Evolutionary conservation across 352 stramenopile genomes (phyloP).

Genomic region (Phytopythium montanum): DNA sequence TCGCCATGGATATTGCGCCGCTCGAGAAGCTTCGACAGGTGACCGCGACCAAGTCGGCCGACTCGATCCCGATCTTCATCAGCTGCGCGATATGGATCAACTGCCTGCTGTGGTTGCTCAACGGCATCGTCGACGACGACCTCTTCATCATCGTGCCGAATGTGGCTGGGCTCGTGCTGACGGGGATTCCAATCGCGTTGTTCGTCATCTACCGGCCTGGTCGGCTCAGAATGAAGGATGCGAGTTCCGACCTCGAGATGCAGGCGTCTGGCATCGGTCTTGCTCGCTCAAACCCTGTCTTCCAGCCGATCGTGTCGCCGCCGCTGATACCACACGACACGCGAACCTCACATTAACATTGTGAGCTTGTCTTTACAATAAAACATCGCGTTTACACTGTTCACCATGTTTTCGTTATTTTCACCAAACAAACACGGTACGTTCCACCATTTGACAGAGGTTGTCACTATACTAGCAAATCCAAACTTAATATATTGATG

Average conservation of each 20-base stretch:
- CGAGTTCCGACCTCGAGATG: background rate
- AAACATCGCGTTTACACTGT: no score
- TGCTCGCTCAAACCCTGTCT: background rate
- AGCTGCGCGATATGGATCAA: constrained; percentile 39
- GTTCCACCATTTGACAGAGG: no score
- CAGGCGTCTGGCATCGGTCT: background rate
- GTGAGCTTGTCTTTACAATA: no score
- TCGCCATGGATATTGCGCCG: constrained; percentile 24
- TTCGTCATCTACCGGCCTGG: constrained; percentile 36
- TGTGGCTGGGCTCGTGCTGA: constrained; percentile 27
- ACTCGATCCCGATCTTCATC: constrained; percentile 53
- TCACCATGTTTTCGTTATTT: no score
- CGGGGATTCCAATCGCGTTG: constrained; percentile 34
- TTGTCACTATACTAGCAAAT: no score
- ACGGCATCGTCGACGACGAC: constrained; percentile 41
- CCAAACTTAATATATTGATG: no score
- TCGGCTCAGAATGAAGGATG: background rate
- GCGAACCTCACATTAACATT: no score
- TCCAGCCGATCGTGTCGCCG: constrained; percentile 1
- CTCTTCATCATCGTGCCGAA: constrained; percentile 43
- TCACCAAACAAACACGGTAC: no score
- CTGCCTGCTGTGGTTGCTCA: constrained; percentile 49
- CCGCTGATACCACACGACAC: no score
- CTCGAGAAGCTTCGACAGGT: constrained; percentile 27
- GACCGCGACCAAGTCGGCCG: constrained; percentile 19